Base-by-base conservation (phyloP, 2,329 filamentous ascomycete species). In the Waltergamsia citrina region DNA sequence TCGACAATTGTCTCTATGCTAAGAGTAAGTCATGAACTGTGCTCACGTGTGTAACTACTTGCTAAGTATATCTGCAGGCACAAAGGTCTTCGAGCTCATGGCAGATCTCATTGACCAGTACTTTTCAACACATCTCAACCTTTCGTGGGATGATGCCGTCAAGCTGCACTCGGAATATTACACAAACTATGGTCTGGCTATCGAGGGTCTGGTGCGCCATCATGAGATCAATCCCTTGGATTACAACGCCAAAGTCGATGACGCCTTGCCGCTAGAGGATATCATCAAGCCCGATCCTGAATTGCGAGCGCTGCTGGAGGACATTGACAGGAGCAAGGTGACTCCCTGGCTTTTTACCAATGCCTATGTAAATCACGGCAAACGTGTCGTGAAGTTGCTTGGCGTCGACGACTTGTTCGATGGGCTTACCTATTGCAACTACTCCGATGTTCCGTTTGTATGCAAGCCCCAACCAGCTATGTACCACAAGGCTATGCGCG, bases 1-100 rank as follows among this genome's bases (percentile, higher is more conserved):
- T 98, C 52, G 92, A 98, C 68, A 98, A 98, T 53, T 98, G 93
- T 60, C 74, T 96, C 36, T 96, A 95, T 51, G 78, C 88, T 1
- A 87, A 81, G 60, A 88, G 85, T 87, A 52, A 59, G 72, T 54
- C 29, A 7, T 11, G n/a, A 17, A 17, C 6, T 7, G 11, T 15
- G n/a, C 22, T 17, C 17, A 18, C 5, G n/a, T 11, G 11, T 10
- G 16, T 27, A 9, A 20, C 19, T 22, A 6, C 11, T 15, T 6
- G 15, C n/a, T 26, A 16, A 14, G n/a, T 32, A 7, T 15, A 15
- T n/a, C 1, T 15, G 8, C 40, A 81, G 83, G 74, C 53, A 77
- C 77, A 44, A 83, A 81, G 47, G 86, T 98, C 29, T 84, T 93
- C 51, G 81, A 93, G 51, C 69, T 84, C 51, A 96, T 98, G 92